Evolutionary conservation across 2,329 filamentous ascomycete genomes (phyloP).

Genomic region (Lasiodiplodia sp.): DNA sequence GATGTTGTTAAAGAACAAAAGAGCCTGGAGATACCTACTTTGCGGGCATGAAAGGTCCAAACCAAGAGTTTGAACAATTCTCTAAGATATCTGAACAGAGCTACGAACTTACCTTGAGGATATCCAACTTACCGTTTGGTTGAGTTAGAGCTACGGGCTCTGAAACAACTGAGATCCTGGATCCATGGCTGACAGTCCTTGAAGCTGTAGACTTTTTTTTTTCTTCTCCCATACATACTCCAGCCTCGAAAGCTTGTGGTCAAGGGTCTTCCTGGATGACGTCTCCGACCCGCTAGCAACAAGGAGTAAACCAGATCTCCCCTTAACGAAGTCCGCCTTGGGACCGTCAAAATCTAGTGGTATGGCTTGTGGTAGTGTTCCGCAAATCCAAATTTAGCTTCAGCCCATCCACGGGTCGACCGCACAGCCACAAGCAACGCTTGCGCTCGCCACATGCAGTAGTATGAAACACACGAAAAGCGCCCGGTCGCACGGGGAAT

Average conservation of each 20-base stretch:
- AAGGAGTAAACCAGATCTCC: not conserved
- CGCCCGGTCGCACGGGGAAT: not conserved
- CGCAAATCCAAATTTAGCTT: not conserved
- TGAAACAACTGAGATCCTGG: not conserved
- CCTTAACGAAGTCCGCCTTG: not conserved
- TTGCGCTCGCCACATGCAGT: not conserved
- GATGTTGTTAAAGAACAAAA: not conserved
- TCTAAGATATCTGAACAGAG: not conserved
- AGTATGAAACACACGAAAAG: not conserved
- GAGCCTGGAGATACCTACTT: not conserved
- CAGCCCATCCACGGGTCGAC: not conserved
- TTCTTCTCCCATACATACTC: not conserved
- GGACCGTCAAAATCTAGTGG: not conserved
- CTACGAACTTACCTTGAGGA: too few relatives aligned
- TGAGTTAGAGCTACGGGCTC: not conserved
- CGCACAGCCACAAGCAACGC: slow-evolving; percentile 1
- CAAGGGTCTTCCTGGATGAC: not conserved
- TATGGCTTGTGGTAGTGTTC: not conserved
- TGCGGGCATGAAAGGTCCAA: not conserved
- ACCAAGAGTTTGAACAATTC: not conserved
- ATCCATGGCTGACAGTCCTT: not conserved
- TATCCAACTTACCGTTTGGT: not conserved
- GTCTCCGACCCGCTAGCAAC: not conserved
- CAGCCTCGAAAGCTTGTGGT: not conserved
- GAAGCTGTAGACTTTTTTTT: not conserved